Evolutionary conservation across 352 stramenopile species (phyloP).

Genomic region (Phytopythium sindhum): DNA sequence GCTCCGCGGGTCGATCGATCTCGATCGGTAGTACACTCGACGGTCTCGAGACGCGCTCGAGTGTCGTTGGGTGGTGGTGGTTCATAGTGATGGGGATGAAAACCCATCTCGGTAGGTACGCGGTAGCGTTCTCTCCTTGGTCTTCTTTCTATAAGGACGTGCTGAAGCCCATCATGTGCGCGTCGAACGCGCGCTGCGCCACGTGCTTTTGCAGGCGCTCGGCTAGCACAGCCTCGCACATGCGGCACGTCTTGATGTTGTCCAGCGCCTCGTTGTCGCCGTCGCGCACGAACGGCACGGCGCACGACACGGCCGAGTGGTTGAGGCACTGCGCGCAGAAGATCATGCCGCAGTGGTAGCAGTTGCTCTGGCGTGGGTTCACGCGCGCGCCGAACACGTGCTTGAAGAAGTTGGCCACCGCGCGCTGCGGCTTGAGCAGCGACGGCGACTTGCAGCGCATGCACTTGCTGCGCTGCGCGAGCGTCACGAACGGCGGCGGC

Average conservation of each 20-base stretch:
- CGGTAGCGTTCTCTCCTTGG: background rate
- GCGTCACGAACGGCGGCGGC: conserved; percentile 41
- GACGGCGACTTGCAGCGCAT: conserved; percentile 61
- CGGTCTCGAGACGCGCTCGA: background rate
- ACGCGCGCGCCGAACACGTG: conserved; percentile 38
- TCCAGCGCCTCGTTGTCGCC: conserved; percentile 44
- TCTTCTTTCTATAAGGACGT: conserved; percentile 16
- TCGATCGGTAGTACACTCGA: background rate
- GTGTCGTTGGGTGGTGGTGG: background rate
- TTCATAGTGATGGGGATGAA: background rate
- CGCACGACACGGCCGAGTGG: conserved; percentile 37
- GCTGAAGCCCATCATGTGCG: conserved; percentile 53
- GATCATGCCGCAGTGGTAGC: conserved; percentile 80
- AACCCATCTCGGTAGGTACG: background rate
- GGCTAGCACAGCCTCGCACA: conserved; percentile 57
- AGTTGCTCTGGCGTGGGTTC: conserved; percentile 60
- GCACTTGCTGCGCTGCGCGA: conserved; percentile 58
- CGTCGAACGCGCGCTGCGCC: conserved; percentile 49
- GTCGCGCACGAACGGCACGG: conserved; percentile 52
- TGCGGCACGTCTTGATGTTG: conserved; percentile 58
- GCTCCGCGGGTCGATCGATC: background rate
- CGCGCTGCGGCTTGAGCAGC: conserved; percentile 44
- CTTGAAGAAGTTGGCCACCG: conserved; percentile 59
- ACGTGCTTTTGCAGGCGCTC: conserved; percentile 55
- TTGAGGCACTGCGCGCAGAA: conserved; percentile 70